Conservation (phyloP, 176 grass and related monocot genomes). For the Puccinellia tenuiflora region DNA sequence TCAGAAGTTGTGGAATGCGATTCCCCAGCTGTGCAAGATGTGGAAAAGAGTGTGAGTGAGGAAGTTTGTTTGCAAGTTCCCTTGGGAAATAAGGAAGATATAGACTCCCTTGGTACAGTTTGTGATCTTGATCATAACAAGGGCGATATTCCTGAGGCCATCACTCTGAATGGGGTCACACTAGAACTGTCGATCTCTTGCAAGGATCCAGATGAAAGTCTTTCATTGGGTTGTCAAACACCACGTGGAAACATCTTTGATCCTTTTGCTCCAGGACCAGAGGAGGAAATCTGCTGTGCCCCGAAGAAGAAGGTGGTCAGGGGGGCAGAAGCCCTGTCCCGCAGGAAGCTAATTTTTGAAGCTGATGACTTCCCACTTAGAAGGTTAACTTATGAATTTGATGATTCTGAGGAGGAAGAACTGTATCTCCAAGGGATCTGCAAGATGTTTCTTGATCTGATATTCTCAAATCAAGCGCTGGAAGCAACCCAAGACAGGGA, state of each 20-base stretch:
- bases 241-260: conserved; percentile 62
- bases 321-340: too few species aligned
- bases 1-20: not conserved
- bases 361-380: too few species aligned
- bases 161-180: not conserved
- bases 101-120: not conserved
- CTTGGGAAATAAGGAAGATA: conserved; percentile 11
- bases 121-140: conserved; percentile 16
- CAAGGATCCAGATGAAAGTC: conserved; percentile 3
- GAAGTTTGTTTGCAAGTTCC: conserved; percentile 3
- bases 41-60: conserved; percentile 1
- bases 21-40: not conserved
- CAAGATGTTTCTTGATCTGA: conserved; percentile 42
- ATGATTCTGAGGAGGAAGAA: conserved; percentile 52
- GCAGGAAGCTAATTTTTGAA: too few species aligned
- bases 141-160: not conserved
- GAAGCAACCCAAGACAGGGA: not conserved
- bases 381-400: conserved; percentile 14
- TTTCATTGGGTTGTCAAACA: conserved; percentile 32
- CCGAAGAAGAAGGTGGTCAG: too few species aligned
- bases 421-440: conserved; percentile 17
- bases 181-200: conserved; percentile 4
- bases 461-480: conserved; percentile 32
- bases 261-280: conserved; percentile 72
- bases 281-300: too few species aligned